Evolutionary conservation across 345 rosid genomes (phyloP).

Genomic region (Rhizophora mangle): DNA sequence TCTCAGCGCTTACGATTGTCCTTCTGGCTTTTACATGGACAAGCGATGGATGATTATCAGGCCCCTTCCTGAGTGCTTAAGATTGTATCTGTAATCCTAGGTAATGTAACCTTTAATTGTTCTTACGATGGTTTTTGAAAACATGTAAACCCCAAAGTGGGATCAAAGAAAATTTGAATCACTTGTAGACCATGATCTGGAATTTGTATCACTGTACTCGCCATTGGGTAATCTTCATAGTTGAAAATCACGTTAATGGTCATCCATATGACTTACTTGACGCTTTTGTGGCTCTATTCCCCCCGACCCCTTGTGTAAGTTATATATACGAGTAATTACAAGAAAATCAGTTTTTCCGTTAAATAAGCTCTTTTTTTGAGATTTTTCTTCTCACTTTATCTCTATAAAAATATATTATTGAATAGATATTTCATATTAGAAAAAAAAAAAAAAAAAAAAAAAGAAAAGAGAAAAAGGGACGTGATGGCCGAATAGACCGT

Average conservation of each 20-base stretch:
- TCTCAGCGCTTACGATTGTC: constrained; percentile 55
- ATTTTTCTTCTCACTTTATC: no score
- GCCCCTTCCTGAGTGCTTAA: neutral
- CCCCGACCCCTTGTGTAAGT: no score
- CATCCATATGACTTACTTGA: no score
- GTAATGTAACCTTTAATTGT: neutral
- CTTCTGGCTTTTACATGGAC: constrained; percentile 75
- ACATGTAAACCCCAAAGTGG: neutral
- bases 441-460: no score
- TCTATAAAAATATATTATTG: no score
- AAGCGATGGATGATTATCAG: constrained; percentile 57
- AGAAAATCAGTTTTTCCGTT: no score
- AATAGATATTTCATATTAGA: no score
- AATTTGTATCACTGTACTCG: neutral
- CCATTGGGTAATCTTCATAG: neutral
- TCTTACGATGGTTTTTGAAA: neutral
- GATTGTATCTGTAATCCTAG: neutral
- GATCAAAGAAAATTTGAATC: neutral
- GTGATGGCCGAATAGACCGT: no score
- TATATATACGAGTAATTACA: no score
- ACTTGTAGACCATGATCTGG: neutral
- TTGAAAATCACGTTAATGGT: neutral
- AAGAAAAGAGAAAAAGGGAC: no score
- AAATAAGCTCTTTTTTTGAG: no score
- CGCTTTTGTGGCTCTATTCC: no score